Percentiles rank a stretch among this genome's conserved stretches.
Evolutionary conservation across 1,139 yeast species (phyloP).

Genomic region (Scheffersomyces titani): DNA sequence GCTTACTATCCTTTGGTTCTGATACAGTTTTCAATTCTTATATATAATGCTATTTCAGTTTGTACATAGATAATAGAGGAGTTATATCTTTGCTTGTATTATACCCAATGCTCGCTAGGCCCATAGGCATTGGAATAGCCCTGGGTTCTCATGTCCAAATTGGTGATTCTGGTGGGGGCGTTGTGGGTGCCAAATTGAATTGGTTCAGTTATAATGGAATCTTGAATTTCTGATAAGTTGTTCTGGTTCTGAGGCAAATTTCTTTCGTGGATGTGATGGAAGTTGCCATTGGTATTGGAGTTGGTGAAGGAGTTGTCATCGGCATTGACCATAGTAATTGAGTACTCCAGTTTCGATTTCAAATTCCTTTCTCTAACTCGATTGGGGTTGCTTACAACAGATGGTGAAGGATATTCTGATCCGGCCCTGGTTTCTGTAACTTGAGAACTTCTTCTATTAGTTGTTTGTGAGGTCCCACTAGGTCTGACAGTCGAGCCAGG

Average conservation of each 20-base stretch:
- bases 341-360: background rate
- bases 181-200: background rate
- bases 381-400: background rate
- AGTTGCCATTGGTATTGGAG: background rate
- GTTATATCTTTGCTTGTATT: background rate
- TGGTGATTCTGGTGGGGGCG: background rate
- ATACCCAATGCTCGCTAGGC: background rate
- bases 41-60: background rate
- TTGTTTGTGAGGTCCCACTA: background rate
- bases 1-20: background rate
- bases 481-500: slow-evolving; percentile 19
- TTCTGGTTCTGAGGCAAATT: background rate
- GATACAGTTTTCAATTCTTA: background rate
- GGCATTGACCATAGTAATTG: background rate
- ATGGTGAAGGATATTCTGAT: background rate
- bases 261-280: background rate
- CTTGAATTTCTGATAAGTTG: background rate
- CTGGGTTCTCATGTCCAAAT: background rate
- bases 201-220: background rate
- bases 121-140: background rate
- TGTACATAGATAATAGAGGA: background rate
- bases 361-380: background rate
- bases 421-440: background rate
- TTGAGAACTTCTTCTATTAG: background rate
- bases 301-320: background rate